phyloP scores from a whole-genome alignment of 2,329 filamentous ascomycete genomes.

The Dothidotthia symphoricarpi region DNA sequence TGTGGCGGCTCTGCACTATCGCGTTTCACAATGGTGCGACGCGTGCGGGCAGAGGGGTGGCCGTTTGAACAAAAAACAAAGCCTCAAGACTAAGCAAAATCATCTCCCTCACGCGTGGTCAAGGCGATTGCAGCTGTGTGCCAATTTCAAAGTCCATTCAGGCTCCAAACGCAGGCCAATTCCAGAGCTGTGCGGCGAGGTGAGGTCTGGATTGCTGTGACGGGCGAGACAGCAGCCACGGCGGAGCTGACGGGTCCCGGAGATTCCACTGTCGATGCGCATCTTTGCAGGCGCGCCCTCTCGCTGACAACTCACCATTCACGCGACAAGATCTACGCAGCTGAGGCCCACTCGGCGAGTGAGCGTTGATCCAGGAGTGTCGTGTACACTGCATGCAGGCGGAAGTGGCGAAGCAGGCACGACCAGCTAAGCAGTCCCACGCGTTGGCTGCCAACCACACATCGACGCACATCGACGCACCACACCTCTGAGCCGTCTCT shows the following conservation, averaged over 20 bases:
- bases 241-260: too few relatives aligned
- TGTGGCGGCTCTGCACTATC: slow-evolving; percentile 16
- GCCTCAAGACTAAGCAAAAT: slow-evolving; percentile 6
- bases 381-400: slow-evolving; percentile 9
- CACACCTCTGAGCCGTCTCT: slow-evolving; percentile 7
- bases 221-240: too few relatives aligned
- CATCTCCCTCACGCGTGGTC: slow-evolving; percentile 16
- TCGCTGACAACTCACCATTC: too few relatives aligned
- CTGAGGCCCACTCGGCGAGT: neutral
- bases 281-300: neutral
- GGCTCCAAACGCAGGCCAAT: too few relatives aligned
- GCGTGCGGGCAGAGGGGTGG: slow-evolving; percentile 11
- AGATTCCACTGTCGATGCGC: too few relatives aligned
- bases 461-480: slow-evolving; percentile 8
- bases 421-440: slow-evolving; percentile 20
- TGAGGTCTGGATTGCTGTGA: neutral
- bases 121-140: slow-evolving; percentile 5
- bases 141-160: too few relatives aligned
- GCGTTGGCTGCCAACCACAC: slow-evolving; percentile 7
- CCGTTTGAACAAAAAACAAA: too few relatives aligned
- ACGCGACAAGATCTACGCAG: neutral
- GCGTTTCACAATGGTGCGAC: slow-evolving; percentile 23
- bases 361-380: too few relatives aligned
- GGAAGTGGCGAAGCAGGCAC: slow-evolving; percentile 22
- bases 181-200: too few relatives aligned